These are phyloP conservation scores for Podosphaera fusca DNA, from an alignment of 2,329 filamentous ascomycete species.

Conservation along the genomic window DNA sequence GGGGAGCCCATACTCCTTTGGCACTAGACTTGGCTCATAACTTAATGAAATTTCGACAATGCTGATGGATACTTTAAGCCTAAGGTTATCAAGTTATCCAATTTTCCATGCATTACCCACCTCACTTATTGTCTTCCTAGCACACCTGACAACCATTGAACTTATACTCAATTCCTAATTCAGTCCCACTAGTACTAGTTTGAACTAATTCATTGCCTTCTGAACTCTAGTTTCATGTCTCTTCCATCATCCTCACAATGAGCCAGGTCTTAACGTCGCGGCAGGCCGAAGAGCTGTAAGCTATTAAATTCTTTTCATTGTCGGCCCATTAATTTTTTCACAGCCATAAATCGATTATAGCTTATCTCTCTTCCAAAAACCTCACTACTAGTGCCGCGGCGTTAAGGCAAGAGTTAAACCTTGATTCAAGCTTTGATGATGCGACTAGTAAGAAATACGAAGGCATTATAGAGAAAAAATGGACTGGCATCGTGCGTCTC, in stretches of 20 bases:
- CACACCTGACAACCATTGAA: no score
- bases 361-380: constrained; percentile 57
- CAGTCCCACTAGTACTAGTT: constrained; percentile 7
- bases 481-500: constrained; percentile 82
- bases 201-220: constrained; percentile 4
- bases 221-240: constrained; percentile 11
- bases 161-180: background rate
- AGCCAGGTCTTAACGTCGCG: constrained; percentile 51
- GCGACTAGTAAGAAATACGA: constrained; percentile 84
- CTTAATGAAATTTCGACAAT: background rate
- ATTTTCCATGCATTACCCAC: no score
- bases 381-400: constrained; percentile 45
- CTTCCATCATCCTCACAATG: constrained; percentile 26
- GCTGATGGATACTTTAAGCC: no score
- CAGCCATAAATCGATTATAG: constrained; percentile 84
- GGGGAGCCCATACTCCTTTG: no score
- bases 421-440: constrained; percentile 49
- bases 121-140: no score
- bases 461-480: constrained; percentile 87
- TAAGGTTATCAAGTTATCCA: no score
- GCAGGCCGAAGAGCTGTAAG: constrained; percentile 77
- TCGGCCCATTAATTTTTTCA: constrained; percentile 8
- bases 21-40: no score
- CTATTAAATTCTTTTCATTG: background rate
- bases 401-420: constrained; percentile 52